Evolutionary conservation across 257 asterid genomes (phyloP).

Genomic region (Solanum piurae): DNA sequence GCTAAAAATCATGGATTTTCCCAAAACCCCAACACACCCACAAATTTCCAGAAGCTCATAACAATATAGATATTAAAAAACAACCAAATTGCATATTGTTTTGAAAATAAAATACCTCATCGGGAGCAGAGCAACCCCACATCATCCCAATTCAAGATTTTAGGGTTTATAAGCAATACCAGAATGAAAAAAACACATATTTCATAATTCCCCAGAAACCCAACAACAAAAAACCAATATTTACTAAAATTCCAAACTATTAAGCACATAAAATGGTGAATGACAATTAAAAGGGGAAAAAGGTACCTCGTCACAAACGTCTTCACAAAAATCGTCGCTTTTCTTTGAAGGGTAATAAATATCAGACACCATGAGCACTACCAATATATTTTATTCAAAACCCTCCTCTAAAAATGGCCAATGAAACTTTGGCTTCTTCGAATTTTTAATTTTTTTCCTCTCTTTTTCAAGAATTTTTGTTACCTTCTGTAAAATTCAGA

Average conservation of each 20-base stretch:
- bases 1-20: background rate
- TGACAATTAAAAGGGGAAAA: background rate
- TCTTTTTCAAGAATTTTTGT: background rate
- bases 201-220: background rate
- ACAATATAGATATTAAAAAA: background rate
- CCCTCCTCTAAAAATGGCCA: background rate
- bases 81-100: background rate
- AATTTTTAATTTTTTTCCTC: background rate
- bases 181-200: background rate
- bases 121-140: background rate
- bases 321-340: constrained; percentile 42
- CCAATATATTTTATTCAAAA: background rate
- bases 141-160: background rate
- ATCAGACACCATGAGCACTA: constrained; percentile 20
- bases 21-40: background rate
- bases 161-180: background rate
- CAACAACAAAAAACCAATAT: background rate
- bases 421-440: background rate
- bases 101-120: background rate
- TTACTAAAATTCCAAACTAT: background rate
- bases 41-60: background rate
- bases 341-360: constrained; percentile 41
- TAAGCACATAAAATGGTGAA: background rate
- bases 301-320: constrained; percentile 53
- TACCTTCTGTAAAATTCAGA: background rate